These are phyloP conservation scores for Volutella citrinella DNA, from an alignment of 2,329 filamentous ascomycete genomes.

Conservation along the genomic window DNA sequence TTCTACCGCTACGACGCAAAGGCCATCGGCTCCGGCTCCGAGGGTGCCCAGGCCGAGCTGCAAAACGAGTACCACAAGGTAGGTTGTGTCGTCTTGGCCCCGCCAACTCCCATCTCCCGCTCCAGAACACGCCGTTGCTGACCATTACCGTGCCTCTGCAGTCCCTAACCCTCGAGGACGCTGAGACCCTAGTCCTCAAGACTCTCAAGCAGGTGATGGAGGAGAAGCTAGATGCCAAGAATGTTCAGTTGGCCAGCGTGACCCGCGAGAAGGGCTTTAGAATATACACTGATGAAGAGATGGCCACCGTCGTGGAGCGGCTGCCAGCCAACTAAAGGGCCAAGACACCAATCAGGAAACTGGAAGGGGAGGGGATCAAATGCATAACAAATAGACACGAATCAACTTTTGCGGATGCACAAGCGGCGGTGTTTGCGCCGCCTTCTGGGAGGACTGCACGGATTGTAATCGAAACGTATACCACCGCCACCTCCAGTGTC, in stretches of 20 bases:
- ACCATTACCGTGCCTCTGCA: no score
- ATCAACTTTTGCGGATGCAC: no score
- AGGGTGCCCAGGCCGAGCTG: constrained; percentile 95
- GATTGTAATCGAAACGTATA: no score
- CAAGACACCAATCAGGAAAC: constrained; percentile 15
- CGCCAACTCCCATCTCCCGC: no score
- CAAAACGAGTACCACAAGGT: constrained; percentile 98
- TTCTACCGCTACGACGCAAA: constrained; percentile 99
- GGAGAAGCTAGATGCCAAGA: constrained; percentile 98
- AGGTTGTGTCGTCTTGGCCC: no score
- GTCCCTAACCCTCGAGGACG: constrained; percentile 88
- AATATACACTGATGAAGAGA: constrained; percentile 98
- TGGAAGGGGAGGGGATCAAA: constrained; percentile 16
- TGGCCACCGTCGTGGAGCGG: constrained; percentile 87
- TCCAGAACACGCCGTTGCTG: no score
- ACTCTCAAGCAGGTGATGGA: constrained; percentile 99
- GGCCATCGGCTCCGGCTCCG: constrained; percentile 94
- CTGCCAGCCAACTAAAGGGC: constrained; percentile 61
- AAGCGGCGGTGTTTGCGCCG: no score
- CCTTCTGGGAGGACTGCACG: no score
- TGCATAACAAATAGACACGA: constrained; percentile 9
- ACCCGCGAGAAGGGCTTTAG: constrained; percentile 97
- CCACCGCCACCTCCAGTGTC: no score
- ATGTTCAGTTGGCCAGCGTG: constrained; percentile 95
- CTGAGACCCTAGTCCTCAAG: constrained; percentile 93